Conservation (phyloP, 257 asterid genomes). For the Galeopsis tetrahit region DNA sequence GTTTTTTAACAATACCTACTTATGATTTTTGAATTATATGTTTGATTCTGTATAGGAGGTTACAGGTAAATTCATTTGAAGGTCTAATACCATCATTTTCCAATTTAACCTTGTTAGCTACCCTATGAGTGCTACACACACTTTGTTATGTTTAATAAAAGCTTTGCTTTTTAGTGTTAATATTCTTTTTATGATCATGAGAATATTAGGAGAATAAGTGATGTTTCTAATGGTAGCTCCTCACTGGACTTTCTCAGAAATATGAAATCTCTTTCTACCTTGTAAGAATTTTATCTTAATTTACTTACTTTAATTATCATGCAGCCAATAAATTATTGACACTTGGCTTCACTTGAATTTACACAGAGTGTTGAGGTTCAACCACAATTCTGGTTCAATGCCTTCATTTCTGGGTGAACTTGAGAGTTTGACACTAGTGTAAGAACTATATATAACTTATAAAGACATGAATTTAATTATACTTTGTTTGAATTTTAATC, state of each 20-base stretch:
- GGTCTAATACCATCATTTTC: conserved; percentile 70
- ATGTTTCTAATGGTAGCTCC: too few relatives aligned
- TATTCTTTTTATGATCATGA: not conserved
- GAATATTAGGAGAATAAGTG: too few relatives aligned
- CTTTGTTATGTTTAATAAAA: not conserved
- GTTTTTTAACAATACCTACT: not conserved
- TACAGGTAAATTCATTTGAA: conserved; percentile 76
- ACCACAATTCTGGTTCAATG: conserved; percentile 70
- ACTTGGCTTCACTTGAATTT: too few relatives aligned
- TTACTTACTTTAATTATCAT: not conserved
- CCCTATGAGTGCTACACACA: conserved; percentile 52
- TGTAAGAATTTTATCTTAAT: conserved; percentile 48
- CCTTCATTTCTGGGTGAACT: conserved; percentile 61
- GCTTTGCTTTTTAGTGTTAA: not conserved
- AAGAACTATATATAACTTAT: conserved; percentile 37
- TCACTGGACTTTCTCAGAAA: too few relatives aligned
- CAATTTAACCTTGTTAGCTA: conserved; percentile 56
- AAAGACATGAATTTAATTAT: not conserved
- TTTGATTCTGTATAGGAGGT: conserved; percentile 50
- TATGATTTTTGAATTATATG: not conserved
- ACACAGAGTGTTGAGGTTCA: conserved; percentile 69
- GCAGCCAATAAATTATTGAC: too few relatives aligned
- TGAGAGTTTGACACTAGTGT: conserved; percentile 58
- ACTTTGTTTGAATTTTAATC: not conserved
- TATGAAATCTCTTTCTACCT: conserved; percentile 51